A percentile compares a stretch with the other conserved stretches of the same genome.
Conservation (phyloP, 805 yeast species). For the Saccharomycopsis olivae region DNA sequence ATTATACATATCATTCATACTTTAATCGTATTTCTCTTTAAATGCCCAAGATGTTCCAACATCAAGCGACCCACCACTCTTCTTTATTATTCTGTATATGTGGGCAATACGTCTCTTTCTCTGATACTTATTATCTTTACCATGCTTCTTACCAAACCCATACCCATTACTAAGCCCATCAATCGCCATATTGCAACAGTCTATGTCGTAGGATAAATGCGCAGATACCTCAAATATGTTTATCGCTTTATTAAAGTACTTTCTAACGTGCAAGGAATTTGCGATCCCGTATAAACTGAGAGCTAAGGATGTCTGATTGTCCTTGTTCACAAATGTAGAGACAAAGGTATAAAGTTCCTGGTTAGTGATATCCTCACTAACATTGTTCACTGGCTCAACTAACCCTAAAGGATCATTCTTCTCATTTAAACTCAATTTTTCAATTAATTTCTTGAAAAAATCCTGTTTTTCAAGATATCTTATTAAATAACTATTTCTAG, state of each 20-base stretch:
- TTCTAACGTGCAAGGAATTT: constrained; percentile 10
- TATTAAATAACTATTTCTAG: constrained; percentile 11
- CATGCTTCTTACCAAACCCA: constrained; percentile 15
- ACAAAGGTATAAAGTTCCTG: constrained; percentile 14
- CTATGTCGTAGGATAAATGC: constrained; percentile 14
- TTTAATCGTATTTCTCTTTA: constrained; percentile 16
- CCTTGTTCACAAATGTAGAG: constrained; percentile 9
- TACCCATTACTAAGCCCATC: constrained; percentile 17
- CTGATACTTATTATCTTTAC: constrained; percentile 1
- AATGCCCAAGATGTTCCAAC: constrained; percentile 19
- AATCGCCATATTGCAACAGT: constrained; percentile 17
- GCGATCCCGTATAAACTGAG: constrained; percentile 16
- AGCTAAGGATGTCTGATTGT: constrained; percentile 17
- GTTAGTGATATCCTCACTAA: constrained; percentile 1
- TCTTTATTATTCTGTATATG: constrained; percentile 17
- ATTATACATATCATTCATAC: too few relatives aligned
- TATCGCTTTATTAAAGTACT: constrained; percentile 11
- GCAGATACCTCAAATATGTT: constrained; percentile 16
- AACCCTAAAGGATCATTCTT: background rate
- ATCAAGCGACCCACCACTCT: constrained; percentile 11
- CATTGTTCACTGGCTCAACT: too few relatives aligned
- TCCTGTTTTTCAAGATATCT: constrained; percentile 2
- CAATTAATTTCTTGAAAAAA: constrained; percentile 8
- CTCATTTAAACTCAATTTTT: background rate
- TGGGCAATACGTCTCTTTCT: constrained; percentile 15